Evolutionary conservation across 73 alveolate species (phyloP).

Genomic region (Paramecium pentaurelia): DNA sequence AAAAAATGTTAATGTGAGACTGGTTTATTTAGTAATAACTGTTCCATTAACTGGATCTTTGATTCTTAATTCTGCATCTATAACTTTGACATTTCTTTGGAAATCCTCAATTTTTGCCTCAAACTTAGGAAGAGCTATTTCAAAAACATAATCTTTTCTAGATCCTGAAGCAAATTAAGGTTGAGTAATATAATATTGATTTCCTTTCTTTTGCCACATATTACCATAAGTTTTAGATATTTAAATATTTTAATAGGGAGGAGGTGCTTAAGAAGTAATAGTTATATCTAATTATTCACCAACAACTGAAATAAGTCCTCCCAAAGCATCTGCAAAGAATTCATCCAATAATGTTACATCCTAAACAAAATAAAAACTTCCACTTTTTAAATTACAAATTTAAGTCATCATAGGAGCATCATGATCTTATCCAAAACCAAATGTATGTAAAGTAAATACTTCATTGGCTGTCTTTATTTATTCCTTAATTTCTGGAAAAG

Average conservation of each 20-base stretch:
- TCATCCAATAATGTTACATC: conserved; percentile 42
- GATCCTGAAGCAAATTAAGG: conserved; percentile 37
- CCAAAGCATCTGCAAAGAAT: conserved; percentile 61
- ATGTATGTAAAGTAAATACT: conserved; percentile 76
- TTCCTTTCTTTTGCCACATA: conserved; percentile 2
- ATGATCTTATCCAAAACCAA: conserved; percentile 83
- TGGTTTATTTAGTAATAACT: conserved; percentile 8
- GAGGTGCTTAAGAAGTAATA: not conserved
- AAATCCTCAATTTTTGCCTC: not conserved
- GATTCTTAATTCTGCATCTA: not conserved
- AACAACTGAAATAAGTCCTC: conserved; percentile 61
- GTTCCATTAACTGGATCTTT: conserved; percentile 6
- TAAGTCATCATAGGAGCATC: conserved; percentile 71
- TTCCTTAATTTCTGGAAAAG: not conserved
- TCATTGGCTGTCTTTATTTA: conserved; percentile 50
- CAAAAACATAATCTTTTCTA: conserved; percentile 61
- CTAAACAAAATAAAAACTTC: conserved; percentile 72
- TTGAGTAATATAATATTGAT: not conserved
- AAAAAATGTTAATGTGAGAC: conserved; percentile 33
- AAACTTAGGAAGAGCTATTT: conserved; percentile 42
- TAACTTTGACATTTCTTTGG: not conserved
- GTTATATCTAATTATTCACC: conserved; percentile 48
- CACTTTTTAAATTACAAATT: conserved; percentile 70
- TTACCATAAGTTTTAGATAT: conserved; percentile 41
- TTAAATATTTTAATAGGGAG: not conserved